phyloP scores from a whole-genome alignment of 768 basidiomycete genomes.

The Amanita brunnescens region DNA sequence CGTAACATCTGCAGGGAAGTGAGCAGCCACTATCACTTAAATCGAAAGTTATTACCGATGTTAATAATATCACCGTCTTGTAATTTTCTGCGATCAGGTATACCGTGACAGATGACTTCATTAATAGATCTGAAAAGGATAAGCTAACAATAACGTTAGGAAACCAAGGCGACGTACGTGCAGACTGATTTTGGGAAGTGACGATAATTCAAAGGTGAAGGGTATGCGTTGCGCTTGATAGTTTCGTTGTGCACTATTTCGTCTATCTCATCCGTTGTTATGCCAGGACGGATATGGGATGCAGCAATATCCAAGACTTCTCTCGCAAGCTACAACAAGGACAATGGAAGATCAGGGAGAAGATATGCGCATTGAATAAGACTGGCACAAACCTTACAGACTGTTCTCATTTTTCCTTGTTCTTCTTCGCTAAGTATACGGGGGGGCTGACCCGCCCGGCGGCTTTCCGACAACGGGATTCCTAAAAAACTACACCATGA shows the following conservation, averaged over 20 bases:
- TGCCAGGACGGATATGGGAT: slow-evolving; percentile 76
- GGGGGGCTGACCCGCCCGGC: slow-evolving; percentile 50
- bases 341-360: neutral
- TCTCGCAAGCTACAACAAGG: slow-evolving; percentile 54
- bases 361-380: neutral
- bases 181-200: slow-evolving; percentile 94
- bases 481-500: slow-evolving; percentile 28
- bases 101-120: slow-evolving; percentile 96
- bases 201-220: slow-evolving; percentile 88
- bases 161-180: slow-evolving; percentile 42
- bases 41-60: slow-evolving; percentile 44
- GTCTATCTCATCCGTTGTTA: slow-evolving; percentile 95
- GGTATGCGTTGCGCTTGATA: slow-evolving; percentile 87
- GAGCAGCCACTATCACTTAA: slow-evolving; percentile 4
- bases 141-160: neutral
- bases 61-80: slow-evolving; percentile 96
- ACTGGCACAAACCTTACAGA: slow-evolving; percentile 60
- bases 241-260: slow-evolving; percentile 87
- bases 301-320: slow-evolving; percentile 94
- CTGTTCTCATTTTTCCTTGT: slow-evolving; percentile 83
- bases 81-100: slow-evolving; percentile 78
- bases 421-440: slow-evolving; percentile 62
- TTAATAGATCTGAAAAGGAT: slow-evolving; percentile 63
- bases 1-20: slow-evolving; percentile 51
- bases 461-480: slow-evolving; percentile 49